Evolutionary conservation across 768 basidiomycete genomes (phyloP), one percentile per base, ranked within the genome.

Genomic region (Suillus fuscotomentosus): DNA sequence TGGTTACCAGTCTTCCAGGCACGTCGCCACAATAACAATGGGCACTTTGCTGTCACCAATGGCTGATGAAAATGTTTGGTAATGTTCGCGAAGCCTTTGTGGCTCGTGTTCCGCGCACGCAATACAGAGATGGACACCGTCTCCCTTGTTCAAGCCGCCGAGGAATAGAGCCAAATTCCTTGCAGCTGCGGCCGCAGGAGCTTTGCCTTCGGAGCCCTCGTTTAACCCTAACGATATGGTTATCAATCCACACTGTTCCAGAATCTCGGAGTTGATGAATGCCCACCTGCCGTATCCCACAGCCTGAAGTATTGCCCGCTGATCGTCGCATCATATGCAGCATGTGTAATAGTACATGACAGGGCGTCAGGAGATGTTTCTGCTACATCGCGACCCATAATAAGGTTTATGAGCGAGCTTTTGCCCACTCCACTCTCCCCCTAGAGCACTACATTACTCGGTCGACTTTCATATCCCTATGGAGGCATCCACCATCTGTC

Each of bases 371-470:
- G 70, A 10, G 79, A 79, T 7, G 73, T 72, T 6, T 63, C 36
- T 0, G 79, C 80, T 1, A 64, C 63, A n/a, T 73, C 63, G 6
- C 60, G 38, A 22, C 74, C 75, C 38, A 69, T 68, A 22, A 83
- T 65, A 75, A 83, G 75, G 68, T 82, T 83, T 55, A 83, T 69
- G 3, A 83, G 67, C 1, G 79, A 80, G 63, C 80, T 83, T 67
- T 83, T 83, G 9, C 78, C 78, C 0, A 76, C 66, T 20, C 81
- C 81, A 3, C 76, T 75, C 53, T 82, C 80, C 1, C 82, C 81
- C 39, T 79, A 83, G 22, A 82, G 53, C 20, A 82, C 72, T 17
- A 82, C 53, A 57, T 82, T 82, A 27, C 65, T 60, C 5, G 57
- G 57, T 20, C 41, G 24, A 42, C 5, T 4, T 27, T 27, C 24